These are phyloP conservation scores for Hygrophoropsis aurantiaca DNA, from an alignment of 768 basidiomycete species.

Conservation along the genomic window DNA sequence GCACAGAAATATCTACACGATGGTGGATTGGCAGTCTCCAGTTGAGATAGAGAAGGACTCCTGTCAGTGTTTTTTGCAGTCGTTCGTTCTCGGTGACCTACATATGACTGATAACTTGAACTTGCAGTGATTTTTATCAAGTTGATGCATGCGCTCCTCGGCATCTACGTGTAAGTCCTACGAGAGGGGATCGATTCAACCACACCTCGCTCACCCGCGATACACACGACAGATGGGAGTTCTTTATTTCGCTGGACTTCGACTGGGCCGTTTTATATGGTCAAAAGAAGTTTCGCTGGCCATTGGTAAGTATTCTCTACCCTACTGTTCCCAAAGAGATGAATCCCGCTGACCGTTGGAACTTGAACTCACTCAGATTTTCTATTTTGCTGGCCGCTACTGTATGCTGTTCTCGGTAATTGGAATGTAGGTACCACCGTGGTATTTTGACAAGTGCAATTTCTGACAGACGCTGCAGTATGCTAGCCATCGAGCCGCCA, in stretches of 20 bases:
- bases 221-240: slow-evolving; percentile 3
- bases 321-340: no score
- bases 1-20: slow-evolving; percentile 16
- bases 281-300: slow-evolving; percentile 1
- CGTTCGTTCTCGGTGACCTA: neutral
- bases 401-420: neutral
- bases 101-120: no score
- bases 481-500: slow-evolving; percentile 1
- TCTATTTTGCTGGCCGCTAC: slow-evolving; percentile 3
- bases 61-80: slow-evolving; percentile 29
- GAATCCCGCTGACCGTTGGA: no score
- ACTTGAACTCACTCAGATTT: neutral
- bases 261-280: neutral
- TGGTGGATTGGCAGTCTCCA: slow-evolving; percentile 51
- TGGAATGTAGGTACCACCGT: neutral
- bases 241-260: neutral
- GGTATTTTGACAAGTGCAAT: neutral
- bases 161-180: slow-evolving; percentile 1
- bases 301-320: neutral
- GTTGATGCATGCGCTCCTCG: slow-evolving; percentile 4
- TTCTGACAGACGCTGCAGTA: slow-evolving; percentile 14
- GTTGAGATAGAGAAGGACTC: slow-evolving; percentile 43
- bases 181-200: neutral
- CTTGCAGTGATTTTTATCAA: slow-evolving; percentile 1
- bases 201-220: neutral